Evolutionary conservation across 208 protist genomes (phyloP).

Genomic region (Leishmania mexicana): DNA sequence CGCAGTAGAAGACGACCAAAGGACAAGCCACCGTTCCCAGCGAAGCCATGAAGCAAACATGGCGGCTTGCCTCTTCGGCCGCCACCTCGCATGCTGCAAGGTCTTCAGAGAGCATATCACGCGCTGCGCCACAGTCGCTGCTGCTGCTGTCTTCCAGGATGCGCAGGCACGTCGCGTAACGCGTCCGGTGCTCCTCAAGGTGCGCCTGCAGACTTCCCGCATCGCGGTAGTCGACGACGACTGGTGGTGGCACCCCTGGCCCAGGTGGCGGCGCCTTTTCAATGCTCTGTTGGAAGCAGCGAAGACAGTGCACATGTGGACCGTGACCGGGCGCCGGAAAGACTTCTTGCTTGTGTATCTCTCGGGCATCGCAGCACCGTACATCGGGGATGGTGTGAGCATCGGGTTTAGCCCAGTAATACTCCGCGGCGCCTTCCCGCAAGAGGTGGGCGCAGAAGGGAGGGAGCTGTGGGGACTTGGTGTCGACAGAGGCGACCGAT

Average conservation of each 20-base stretch:
- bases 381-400: slow-evolving; percentile 25
- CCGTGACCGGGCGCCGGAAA: slow-evolving; percentile 19
- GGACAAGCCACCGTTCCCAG: slow-evolving; percentile 47
- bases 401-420: slow-evolving; percentile 5
- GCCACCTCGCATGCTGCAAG: slow-evolving; percentile 38
- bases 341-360: slow-evolving; percentile 13
- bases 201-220: slow-evolving; percentile 25
- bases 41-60: slow-evolving; percentile 59
- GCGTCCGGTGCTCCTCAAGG: slow-evolving; percentile 18
- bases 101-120: slow-evolving; percentile 21
- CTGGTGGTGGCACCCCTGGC: slow-evolving; percentile 30
- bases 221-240: slow-evolving; percentile 36
- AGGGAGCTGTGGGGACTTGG: slow-evolving; percentile 6
- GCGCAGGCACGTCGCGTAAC: slow-evolving; percentile 23
- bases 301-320: slow-evolving; percentile 56
- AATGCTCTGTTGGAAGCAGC: slow-evolving; percentile 38
- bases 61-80: slow-evolving; percentile 49
- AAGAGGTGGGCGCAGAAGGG: slow-evolving; percentile 55
- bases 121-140: slow-evolving; percentile 20
- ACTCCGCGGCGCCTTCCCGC: slow-evolving; percentile 41
- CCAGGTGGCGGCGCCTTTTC: slow-evolving; percentile 8
- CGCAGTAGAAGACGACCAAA: slow-evolving; percentile 57
- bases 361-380: slow-evolving; percentile 30
- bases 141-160: slow-evolving; percentile 39
- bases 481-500: neutral